These are phyloP conservation scores for Excoecaria agallocha DNA, from an alignment of 345 rosid species.

Conservation along the genomic window DNA sequence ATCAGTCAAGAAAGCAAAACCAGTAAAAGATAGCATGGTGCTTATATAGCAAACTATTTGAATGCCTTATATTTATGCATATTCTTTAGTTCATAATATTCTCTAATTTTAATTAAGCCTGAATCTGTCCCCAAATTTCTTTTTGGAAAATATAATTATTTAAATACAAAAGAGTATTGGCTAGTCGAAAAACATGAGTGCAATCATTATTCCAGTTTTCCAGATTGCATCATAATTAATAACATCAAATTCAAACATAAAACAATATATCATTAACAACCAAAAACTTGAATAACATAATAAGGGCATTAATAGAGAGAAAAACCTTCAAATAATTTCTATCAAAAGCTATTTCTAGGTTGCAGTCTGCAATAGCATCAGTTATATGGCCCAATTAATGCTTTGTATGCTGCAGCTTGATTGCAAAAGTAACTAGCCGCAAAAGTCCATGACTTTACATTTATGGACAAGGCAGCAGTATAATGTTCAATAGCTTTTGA, in stretches of 20 bases:
- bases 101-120: conserved; percentile 1
- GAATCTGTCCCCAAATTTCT: not conserved
- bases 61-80: not conserved
- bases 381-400: conserved; percentile 70
- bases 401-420: conserved; percentile 93
- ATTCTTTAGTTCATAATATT: not conserved
- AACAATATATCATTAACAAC: not conserved
- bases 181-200: not conserved
- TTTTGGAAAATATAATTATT: not conserved
- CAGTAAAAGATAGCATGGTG: not conserved
- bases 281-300: not conserved
- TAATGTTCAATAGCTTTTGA: conserved; percentile 90
- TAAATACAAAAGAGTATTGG: not conserved
- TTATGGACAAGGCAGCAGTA: conserved; percentile 72
- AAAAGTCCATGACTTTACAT: conserved; percentile 81
- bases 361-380: conserved; percentile 97
- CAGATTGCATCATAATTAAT: too few species aligned
- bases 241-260: not conserved
- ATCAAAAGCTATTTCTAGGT: conserved; percentile 93
- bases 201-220: not conserved
- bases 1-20: not conserved
- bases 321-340: too few species aligned
- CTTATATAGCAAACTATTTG: not conserved
- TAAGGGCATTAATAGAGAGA: conserved; percentile 9
- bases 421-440: conserved; percentile 94